phyloP scores from a whole-genome alignment of 2,329 filamentous ascomycete species.

The Nothophaeocryptopus gaeumannii region DNA sequence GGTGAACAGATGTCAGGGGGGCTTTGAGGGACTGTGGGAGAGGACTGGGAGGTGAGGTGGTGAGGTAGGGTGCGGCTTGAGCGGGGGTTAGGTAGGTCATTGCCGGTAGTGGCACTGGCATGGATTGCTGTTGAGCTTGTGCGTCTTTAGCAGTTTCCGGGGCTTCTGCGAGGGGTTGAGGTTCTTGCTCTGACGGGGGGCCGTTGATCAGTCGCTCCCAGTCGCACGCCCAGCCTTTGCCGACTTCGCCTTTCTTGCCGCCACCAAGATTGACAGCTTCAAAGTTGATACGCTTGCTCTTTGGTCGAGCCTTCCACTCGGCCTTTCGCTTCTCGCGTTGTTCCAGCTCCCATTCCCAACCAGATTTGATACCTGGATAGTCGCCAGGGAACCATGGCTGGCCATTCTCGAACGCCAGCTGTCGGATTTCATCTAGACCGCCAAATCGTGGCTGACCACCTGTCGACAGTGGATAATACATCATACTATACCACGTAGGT shows the following conservation, averaged over 20 bases:
- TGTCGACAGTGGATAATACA: constrained; percentile 75
- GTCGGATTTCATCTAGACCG: constrained; percentile 73
- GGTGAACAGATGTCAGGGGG: constrained; percentile 58
- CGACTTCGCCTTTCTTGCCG: constrained; percentile 76
- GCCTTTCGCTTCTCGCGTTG: constrained; percentile 59
- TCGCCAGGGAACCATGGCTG: constrained; percentile 84
- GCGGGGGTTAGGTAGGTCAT: background rate
- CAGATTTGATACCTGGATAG: constrained; percentile 73
- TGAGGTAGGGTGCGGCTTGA: background rate
- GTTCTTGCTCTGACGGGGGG: background rate
- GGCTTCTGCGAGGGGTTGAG: background rate
- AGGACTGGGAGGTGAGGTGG: constrained; percentile 6
- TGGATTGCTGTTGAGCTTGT: background rate
- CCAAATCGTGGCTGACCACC: constrained; percentile 81
- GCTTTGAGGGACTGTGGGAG: constrained; percentile 29
- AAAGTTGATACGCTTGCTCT: constrained; percentile 76
- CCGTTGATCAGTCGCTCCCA: constrained; percentile 65
- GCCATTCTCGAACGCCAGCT: constrained; percentile 76
- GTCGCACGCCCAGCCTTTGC: constrained; percentile 77
- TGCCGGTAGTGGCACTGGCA: background rate
- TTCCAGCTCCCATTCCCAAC: constrained; percentile 71
- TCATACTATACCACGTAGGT: constrained; percentile 79
- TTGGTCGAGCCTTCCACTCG: constrained; percentile 74
- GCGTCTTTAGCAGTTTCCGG: background rate
- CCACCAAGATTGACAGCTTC: constrained; percentile 69